Percentiles rank a stretch among this genome's conserved stretches.
These are phyloP conservation scores for Hypomontagnella submonticulosa DNA, from an alignment of 495 filamentous ascomycete genomes.

Conservation along the genomic window DNA sequence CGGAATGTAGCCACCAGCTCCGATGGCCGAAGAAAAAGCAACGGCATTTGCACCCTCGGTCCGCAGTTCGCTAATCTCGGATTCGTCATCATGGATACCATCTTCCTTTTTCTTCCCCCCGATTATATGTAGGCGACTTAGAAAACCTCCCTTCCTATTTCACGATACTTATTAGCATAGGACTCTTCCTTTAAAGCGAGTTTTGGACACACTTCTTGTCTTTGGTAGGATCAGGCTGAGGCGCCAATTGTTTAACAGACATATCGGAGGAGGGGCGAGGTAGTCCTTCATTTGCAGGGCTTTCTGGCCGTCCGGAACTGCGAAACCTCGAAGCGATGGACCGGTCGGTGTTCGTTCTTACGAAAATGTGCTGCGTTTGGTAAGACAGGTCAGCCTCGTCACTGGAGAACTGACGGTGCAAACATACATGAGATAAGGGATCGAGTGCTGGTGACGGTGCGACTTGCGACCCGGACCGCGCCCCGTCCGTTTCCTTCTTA, in stretches of 20 bases:
- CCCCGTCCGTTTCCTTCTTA: constrained; percentile 31
- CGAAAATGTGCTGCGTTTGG: constrained; percentile 71
- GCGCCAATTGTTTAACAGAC: constrained; percentile 39
- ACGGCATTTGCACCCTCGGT: constrained; percentile 83
- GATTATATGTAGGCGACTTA: constrained; percentile 83
- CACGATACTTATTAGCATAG: constrained; percentile 39
- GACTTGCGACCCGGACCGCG: constrained; percentile 33
- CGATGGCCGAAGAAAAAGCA: constrained; percentile 80
- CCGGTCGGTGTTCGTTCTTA: constrained; percentile 81
- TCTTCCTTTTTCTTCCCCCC: constrained; percentile 76
- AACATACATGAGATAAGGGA: constrained; percentile 60
- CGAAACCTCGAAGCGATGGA: constrained; percentile 75
- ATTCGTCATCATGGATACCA: constrained; percentile 73
- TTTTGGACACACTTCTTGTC: constrained; percentile 73
- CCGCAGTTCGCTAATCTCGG: constrained; percentile 74
- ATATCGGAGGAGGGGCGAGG: constrained; percentile 55
- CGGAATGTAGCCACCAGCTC: constrained; percentile 80
- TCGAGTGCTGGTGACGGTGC: constrained; percentile 51
- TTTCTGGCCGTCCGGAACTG: constrained; percentile 62
- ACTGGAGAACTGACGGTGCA: constrained; percentile 6
- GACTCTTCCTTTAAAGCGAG: constrained; percentile 17
- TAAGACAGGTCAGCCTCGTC: constrained; percentile 9
- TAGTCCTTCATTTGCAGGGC: constrained; percentile 56
- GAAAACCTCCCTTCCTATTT: constrained; percentile 83
- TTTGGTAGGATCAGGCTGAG: constrained; percentile 56